Evolutionary conservation across 352 stramenopile genomes (phyloP).

Genomic region (Globisporangium megalacanthum): DNA sequence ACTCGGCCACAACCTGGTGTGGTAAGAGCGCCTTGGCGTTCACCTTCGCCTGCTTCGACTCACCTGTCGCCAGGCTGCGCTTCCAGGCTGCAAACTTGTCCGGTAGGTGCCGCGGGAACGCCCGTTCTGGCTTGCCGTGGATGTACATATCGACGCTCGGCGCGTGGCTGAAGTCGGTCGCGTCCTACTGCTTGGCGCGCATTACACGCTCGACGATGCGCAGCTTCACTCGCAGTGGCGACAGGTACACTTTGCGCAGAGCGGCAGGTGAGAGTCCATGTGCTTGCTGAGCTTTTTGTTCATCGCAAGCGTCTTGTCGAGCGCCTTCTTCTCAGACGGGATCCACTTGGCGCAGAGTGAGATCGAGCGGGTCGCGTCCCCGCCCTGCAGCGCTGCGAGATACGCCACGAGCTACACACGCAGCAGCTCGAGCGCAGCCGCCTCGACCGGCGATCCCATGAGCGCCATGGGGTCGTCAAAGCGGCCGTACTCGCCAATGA

Average conservation of each 20-base stretch:
- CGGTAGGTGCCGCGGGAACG: constrained; percentile 28
- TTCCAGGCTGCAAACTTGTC: constrained; percentile 36
- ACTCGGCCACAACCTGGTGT: constrained; percentile 42
- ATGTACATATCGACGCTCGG: constrained; percentile 45
- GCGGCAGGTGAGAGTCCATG: constrained; percentile 34
- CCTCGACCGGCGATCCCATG: constrained; percentile 34
- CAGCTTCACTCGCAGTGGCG: constrained; percentile 31
- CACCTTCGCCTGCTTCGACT: constrained; percentile 23
- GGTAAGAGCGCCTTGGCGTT: constrained; percentile 40
- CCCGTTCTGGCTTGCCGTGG: constrained; percentile 32
- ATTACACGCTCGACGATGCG: constrained; percentile 40
- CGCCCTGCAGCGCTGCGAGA: constrained; percentile 16
- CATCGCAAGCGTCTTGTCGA: constrained; percentile 44
- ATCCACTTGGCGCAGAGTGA: constrained; percentile 56
- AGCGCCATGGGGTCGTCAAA: constrained; percentile 42
- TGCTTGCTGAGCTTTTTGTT: constrained; percentile 41
- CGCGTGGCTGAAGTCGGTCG: constrained; percentile 32
- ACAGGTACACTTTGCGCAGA: constrained; percentile 42
- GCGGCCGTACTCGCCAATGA: constrained; percentile 35
- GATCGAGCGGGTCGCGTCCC: constrained; percentile 13
- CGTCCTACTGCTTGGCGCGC: constrained; percentile 44
- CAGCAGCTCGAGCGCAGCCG: constrained; percentile 33
- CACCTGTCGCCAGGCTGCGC: constrained; percentile 18
- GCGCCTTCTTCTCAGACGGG: constrained; percentile 46
- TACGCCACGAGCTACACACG: constrained; percentile 26